phyloP scores from a whole-genome alignment of 1,284 basidiomycete genomes.

The Fomes fomentarius region DNA sequence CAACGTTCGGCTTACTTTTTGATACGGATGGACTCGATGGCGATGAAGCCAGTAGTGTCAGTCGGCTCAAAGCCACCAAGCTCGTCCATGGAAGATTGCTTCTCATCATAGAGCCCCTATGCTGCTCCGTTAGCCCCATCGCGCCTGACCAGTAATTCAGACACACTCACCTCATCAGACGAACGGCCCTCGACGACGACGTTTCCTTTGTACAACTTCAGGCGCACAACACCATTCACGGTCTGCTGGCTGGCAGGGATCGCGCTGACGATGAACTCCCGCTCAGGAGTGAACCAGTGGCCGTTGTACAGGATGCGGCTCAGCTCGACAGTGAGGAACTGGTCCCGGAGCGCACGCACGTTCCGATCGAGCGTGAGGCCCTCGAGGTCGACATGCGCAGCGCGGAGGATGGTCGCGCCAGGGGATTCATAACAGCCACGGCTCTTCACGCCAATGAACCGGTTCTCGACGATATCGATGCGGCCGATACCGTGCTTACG shows the following conservation, averaged over 20 bases:
- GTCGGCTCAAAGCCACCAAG: slow-evolving; percentile 96
- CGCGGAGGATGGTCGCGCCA: slow-evolving; percentile 93
- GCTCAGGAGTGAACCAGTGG: slow-evolving; percentile 96
- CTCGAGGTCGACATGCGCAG: slow-evolving; percentile 96
- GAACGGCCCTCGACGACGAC: slow-evolving; percentile 92
- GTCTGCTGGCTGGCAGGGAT: slow-evolving; percentile 95
- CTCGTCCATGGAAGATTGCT: slow-evolving; percentile 99
- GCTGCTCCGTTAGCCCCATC: neutral
- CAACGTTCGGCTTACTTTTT: slow-evolving; percentile 78
- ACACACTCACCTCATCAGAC: slow-evolving; percentile 73
- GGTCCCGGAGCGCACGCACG: slow-evolving; percentile 92
- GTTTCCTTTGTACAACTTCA: slow-evolving; percentile 97
- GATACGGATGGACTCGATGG: slow-evolving; percentile 93
- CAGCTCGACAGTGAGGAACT: slow-evolving; percentile 91
- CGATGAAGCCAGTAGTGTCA: slow-evolving; percentile 92
- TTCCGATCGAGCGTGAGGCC: slow-evolving; percentile 97
- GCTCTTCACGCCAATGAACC: slow-evolving; percentile 99
- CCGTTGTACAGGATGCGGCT: slow-evolving; percentile 96
- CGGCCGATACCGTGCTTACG: slow-evolving; percentile 96
- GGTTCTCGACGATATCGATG: slow-evolving; percentile 99
- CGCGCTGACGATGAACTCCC: slow-evolving; percentile 90
- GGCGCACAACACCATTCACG: slow-evolving; percentile 90
- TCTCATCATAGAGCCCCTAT: slow-evolving; percentile 93
- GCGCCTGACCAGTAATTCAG: too few relatives aligned
- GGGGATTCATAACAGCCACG: slow-evolving; percentile 99